Percentiles rank a stretch among this genome's conserved stretches.
phyloP scores from a whole-genome alignment of 1,284 basidiomycete species.

The Trichosporon asahii region DNA sequence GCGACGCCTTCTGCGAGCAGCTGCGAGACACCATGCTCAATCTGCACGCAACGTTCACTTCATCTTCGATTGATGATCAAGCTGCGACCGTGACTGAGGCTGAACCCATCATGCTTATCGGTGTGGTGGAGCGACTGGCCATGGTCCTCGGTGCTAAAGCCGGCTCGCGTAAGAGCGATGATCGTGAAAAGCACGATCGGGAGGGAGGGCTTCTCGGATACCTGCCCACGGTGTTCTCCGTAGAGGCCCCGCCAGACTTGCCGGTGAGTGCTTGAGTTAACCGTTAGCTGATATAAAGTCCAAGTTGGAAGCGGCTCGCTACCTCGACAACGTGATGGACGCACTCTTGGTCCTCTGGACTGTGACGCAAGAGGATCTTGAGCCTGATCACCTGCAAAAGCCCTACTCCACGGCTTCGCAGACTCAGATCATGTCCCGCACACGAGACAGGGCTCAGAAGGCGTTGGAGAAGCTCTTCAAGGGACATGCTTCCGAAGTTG shows the following conservation, averaged over 20 bases:
- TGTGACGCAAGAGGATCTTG: constrained; percentile 22
- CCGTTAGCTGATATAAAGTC: constrained; percentile 15
- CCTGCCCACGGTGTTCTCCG: constrained; percentile 51
- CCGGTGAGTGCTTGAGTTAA: constrained; percentile 22
- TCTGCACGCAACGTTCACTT: constrained; percentile 46
- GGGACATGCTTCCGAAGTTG: constrained; percentile 69
- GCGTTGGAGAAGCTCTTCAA: constrained; percentile 85
- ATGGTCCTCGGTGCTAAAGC: constrained; percentile 55
- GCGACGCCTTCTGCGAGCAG: constrained; percentile 75
- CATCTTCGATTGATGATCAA: constrained; percentile 46
- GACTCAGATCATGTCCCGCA: constrained; percentile 45
- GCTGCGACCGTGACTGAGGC: constrained; percentile 62
- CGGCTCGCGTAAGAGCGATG: constrained; percentile 27
- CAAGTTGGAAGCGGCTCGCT: constrained; percentile 28
- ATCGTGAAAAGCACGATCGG: constrained; percentile 54
- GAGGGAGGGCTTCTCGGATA: constrained; percentile 49
- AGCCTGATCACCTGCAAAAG: background rate
- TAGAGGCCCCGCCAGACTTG: constrained; percentile 38
- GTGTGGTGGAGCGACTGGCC: constrained; percentile 74
- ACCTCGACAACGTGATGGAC: constrained; percentile 41
- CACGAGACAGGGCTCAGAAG: constrained; percentile 63
- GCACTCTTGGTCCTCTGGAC: constrained; percentile 42
- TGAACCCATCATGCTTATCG: constrained; percentile 77
- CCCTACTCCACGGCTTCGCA: constrained; percentile 13
- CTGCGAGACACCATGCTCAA: constrained; percentile 58